These are phyloP conservation scores for Acidiella bohemica DNA, from an alignment of 495 filamentous ascomycete genomes.

Conservation along the genomic window DNA sequence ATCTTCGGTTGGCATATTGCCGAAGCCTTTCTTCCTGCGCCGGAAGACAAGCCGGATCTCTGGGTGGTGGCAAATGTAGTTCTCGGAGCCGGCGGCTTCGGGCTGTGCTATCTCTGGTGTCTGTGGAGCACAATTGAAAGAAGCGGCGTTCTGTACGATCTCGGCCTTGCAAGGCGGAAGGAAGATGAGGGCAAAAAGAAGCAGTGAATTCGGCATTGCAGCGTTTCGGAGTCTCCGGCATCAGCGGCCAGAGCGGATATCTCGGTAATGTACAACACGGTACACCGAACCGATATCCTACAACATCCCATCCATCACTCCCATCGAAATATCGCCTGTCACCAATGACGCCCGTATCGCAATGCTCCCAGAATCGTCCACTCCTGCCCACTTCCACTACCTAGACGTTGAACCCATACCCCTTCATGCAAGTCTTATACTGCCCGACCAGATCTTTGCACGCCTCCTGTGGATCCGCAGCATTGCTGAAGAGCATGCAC, in stretches of 20 bases:
- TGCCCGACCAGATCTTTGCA: constrained; percentile 69
- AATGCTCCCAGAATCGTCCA: neutral
- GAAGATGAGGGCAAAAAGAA: constrained; percentile 11
- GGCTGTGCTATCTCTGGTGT: constrained; percentile 82
- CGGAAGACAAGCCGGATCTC: constrained; percentile 69
- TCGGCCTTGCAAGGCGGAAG: constrained; percentile 6
- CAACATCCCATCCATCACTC: neutral
- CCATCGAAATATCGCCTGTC: neutral
- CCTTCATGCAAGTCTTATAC: constrained; percentile 86
- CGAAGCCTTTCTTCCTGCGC: constrained; percentile 53
- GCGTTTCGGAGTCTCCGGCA: too few relatives aligned
- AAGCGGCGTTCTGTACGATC: constrained; percentile 30
- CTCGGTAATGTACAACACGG: too few relatives aligned
- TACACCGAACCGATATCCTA: too few relatives aligned
- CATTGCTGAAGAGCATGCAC: constrained; percentile 92
- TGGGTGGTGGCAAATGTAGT: constrained; percentile 86
- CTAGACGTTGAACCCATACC: constrained; percentile 85
- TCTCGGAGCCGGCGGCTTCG: constrained; percentile 73
- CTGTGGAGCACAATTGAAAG: constrained; percentile 54
- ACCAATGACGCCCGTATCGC: neutral
- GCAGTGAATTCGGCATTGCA: constrained; percentile 12
- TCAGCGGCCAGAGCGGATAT: too few relatives aligned
- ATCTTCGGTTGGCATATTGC: constrained; percentile 71
- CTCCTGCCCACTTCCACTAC: constrained; percentile 1
- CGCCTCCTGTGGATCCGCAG: constrained; percentile 60